phyloP scores from a whole-genome alignment of 352 stramenopile species.

The Phytophthora ohioensis region DNA sequence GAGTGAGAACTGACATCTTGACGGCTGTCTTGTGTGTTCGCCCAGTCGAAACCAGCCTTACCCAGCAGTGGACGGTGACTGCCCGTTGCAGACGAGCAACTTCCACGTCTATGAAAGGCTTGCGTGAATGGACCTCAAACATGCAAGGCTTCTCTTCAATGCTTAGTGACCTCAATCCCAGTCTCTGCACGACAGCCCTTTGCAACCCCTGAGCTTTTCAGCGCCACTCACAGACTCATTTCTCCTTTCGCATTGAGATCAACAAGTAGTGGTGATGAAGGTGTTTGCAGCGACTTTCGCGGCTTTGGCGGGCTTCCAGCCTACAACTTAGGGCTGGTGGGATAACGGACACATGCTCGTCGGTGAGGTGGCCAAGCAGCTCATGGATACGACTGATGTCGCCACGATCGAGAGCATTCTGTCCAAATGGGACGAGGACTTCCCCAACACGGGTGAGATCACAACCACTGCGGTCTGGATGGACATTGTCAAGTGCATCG shows the following conservation, averaged over 20 bases:
- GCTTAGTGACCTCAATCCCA: not conserved
- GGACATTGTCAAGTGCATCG: slow-evolving; percentile 69
- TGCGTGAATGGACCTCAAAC: slow-evolving; percentile 31
- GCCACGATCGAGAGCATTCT: slow-evolving; percentile 60
- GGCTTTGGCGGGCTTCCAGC: slow-evolving; percentile 26
- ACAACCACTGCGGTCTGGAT: slow-evolving; percentile 60
- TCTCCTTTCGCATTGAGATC: slow-evolving; percentile 15
- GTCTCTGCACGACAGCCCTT: slow-evolving; percentile 20
- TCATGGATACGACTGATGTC: slow-evolving; percentile 55
- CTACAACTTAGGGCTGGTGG: slow-evolving; percentile 53
- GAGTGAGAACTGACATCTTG: slow-evolving; percentile 15
- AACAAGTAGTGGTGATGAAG: slow-evolving; percentile 42
- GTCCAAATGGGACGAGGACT: slow-evolving; percentile 56
- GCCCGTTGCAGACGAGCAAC: slow-evolving; percentile 32
- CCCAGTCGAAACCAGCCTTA: slow-evolving; percentile 9
- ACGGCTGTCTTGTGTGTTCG: slow-evolving; percentile 10
- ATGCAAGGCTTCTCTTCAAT: slow-evolving; percentile 13
- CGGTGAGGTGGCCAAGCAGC: slow-evolving; percentile 58
- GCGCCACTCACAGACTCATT: slow-evolving; percentile 11
- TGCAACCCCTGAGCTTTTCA: slow-evolving; percentile 7
- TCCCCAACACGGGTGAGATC: slow-evolving; percentile 65
- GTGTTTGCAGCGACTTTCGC: slow-evolving; percentile 26
- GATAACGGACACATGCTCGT: slow-evolving; percentile 77
- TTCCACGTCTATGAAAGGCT: slow-evolving; percentile 27
- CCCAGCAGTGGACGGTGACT: slow-evolving; percentile 27